Percentiles rank a stretch among this genome's conserved stretches.
Conservation (phyloP, 78 protist genomes). For the Paulinella micropora region DNA sequence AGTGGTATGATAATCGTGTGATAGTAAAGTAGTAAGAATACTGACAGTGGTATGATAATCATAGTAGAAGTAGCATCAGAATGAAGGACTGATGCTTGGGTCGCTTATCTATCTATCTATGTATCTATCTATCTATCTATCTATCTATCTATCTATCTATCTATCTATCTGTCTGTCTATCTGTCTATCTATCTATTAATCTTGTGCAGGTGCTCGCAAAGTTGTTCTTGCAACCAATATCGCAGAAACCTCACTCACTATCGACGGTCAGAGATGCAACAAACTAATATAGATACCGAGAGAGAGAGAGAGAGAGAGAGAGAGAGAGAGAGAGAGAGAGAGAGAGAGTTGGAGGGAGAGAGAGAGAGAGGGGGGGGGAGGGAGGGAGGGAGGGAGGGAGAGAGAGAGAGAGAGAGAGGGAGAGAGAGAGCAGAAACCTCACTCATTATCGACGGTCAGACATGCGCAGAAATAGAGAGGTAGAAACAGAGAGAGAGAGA, state of each 20-base stretch:
- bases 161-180: too few relatives aligned
- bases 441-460: neutral
- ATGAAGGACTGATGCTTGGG: too few relatives aligned
- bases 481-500: neutral
- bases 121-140: too few relatives aligned
- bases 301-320: neutral
- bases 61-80: too few relatives aligned
- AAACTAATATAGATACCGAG: neutral
- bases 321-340: neutral
- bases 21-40: too few relatives aligned
- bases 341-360: neutral
- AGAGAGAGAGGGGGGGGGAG: neutral
- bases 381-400: neutral
- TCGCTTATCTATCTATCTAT: too few relatives aligned
- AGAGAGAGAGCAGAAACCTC: neutral
- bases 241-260: slow-evolving; percentile 93
- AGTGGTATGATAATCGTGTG: too few relatives aligned
- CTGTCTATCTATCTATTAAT: too few relatives aligned
- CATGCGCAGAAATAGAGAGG: neutral
- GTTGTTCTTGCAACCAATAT: slow-evolving; percentile 95
- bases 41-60: too few relatives aligned
- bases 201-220: slow-evolving; percentile 75
- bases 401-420: neutral
- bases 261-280: too few relatives aligned
- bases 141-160: too few relatives aligned